Evolutionary conservation across 2,329 filamentous ascomycete genomes (phyloP), one percentile per base, ranked within the genome.

Genomic region (Graphiopsis chlorocephala): DNA sequence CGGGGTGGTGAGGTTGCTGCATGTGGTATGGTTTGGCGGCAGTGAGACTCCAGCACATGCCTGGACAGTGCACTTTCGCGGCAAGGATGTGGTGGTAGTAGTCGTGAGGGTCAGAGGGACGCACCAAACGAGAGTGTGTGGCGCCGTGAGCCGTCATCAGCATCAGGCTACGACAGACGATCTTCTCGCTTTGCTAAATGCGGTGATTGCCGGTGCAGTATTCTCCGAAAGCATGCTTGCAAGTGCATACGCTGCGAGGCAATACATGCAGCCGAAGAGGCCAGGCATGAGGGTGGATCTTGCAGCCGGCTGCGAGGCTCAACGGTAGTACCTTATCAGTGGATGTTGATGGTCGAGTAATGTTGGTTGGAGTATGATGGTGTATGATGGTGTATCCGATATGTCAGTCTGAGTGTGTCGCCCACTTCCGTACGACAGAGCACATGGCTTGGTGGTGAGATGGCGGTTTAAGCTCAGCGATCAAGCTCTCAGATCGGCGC

Each of bases 41-140:
- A 53, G 60, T 62, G 70, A 72, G 61, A 71, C 68, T 5, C 69
- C 70, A 68, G 68, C 47, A 72, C 70, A 31, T 70, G 67, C 29
- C 33, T 72, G 35, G 60, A 55, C 60, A 62, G 48, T 55, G 60
- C 60, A 17, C 31, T 25, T 25, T 28, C 28, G 3, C 26, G 48
- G 60, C 29, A 62, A 38, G 31, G 48, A 62, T 62, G 23, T 26
- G 23, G 33, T 53, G 31, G 20, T 55, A 33, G 50, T 52, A 29
- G 25, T 28, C 12, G 45, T 25, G 50, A 53, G 26, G 17, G 50
- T 12, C 2, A 17, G 50, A 53, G 26, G 17, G 50, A n/a, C 2
- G 35, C 38, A 45, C n/a, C 38, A 45, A 28, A 53, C 20, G 25
- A 31, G 45, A 25, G 11, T 23, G 20, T 25, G 48, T 42, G 33